Base-by-base conservation (phyloP, 352 stramenopile genomes). In the Phytophthora idaei region DNA sequence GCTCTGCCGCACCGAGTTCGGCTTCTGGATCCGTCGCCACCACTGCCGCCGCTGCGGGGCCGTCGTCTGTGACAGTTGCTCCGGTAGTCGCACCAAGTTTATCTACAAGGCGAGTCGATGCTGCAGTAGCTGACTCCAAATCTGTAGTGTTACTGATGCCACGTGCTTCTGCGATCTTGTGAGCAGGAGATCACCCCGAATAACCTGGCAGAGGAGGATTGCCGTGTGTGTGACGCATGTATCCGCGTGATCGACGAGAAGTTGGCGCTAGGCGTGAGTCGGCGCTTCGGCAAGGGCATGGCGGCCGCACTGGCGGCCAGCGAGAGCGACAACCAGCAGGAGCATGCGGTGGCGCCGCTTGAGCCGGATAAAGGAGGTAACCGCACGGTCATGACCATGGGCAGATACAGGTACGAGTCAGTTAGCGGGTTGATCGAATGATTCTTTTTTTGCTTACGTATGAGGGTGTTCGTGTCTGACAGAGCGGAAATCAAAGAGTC, bases 401-500 rank as follows among this genome's bases (percentile, higher is more conserved):
- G 87, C n/a, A 77, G 83, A 80, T 95, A 95, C 72, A 83, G 87
- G 87, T 93, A 70, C 54, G 64, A 28, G 39, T 17, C 17, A 37
- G n/a, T 21, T 56, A 42, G 49, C 12, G 6, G 42, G 31, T 37
- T 52, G 15, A 39, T 5, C 14, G n/a, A 41, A 27, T 15, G 32
- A 28, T 31, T n/a, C 4, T 37, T 32, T 6, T 31, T 49, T 31
- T 52, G 27, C 57, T 61, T n/a, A 62, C n/a, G n/a, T 52, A 10
- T 11, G 4, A 36, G 27, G 15, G 14, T 34, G 10, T 55, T 27
- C 39, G 7, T 55, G 36, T 2, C 21, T 39, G 28, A 21, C 45
- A 95, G 87, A 58, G 87, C 87, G 37, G 87, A 95, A 61, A 95
- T 95, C 78, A 95, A 93, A 51, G 87, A 95, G 60, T 94, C 85